These are phyloP conservation scores for Diutina siamensis DNA, from an alignment of 1,139 yeast genomes.

Conservation along the genomic window DNA sequence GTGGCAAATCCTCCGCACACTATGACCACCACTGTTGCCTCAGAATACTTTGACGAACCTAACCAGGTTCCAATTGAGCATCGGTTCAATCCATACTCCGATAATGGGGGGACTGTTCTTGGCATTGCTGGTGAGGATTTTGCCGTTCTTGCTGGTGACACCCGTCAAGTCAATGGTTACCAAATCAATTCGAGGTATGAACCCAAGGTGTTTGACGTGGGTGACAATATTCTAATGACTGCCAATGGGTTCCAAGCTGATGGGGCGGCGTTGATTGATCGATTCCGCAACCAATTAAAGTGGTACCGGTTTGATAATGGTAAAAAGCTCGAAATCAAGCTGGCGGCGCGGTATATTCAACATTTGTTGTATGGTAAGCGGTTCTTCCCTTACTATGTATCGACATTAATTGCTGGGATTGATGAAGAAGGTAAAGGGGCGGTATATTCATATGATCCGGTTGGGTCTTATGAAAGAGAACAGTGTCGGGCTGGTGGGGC, in stretches of 20 bases:
- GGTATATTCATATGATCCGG: constrained; percentile 93
- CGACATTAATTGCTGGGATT: constrained; percentile 87
- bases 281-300: constrained; percentile 65
- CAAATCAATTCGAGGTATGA: constrained; percentile 88
- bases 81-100: constrained; percentile 89
- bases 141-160: constrained; percentile 95
- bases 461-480: constrained; percentile 94
- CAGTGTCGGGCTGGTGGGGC: constrained; percentile 98
- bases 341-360: constrained; percentile 88
- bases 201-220: constrained; percentile 82
- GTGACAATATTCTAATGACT: constrained; percentile 77
- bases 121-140: constrained; percentile 98
- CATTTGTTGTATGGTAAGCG: constrained; percentile 86
- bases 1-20: neutral
- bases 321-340: constrained; percentile 51
- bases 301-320: constrained; percentile 87
- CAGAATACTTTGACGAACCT: constrained; percentile 46
- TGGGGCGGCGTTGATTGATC: constrained; percentile 72
- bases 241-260: constrained; percentile 98
- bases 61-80: constrained; percentile 71
- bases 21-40: constrained; percentile 33
- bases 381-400: constrained; percentile 93
- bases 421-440: constrained; percentile 95
- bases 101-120: constrained; percentile 93
- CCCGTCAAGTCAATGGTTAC: constrained; percentile 92